These are phyloP conservation scores for Xylaria sp. DNA, from an alignment of 2,329 filamentous ascomycete species.

Conservation along the genomic window DNA sequence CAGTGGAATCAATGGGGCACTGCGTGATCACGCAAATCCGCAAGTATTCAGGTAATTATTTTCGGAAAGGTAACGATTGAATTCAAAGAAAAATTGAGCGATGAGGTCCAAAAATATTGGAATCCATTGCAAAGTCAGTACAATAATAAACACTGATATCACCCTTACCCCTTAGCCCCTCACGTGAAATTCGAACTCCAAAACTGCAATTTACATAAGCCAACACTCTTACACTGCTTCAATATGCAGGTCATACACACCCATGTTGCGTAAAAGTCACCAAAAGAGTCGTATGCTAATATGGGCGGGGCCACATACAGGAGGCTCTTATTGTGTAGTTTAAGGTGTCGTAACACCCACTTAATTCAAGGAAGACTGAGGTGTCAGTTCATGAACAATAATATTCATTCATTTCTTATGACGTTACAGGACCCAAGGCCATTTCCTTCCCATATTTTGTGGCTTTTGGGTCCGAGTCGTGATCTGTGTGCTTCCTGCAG, in stretches of 20 bases:
- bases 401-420: neutral
- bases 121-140: no score
- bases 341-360: neutral
- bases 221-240: no score
- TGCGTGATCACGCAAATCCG: no score
- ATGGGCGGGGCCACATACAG: neutral
- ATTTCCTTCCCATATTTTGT: neutral
- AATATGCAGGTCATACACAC: neutral
- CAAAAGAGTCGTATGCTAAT: neutral
- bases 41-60: no score
- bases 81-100: no score
- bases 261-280: neutral
- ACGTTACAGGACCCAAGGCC: neutral
- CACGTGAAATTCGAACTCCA: no score
- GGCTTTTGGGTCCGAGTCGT: neutral
- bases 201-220: no score
- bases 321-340: neutral
- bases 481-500: neutral
- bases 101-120: no score
- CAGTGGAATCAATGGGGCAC: no score
- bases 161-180: no score
- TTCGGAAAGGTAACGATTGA: no score
- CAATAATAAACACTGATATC: no score
- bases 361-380: neutral
- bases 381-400: neutral